Conservation (phyloP, 2,329 filamentous ascomycete genomes). For the Ustilaginoidea virens region DNA sequence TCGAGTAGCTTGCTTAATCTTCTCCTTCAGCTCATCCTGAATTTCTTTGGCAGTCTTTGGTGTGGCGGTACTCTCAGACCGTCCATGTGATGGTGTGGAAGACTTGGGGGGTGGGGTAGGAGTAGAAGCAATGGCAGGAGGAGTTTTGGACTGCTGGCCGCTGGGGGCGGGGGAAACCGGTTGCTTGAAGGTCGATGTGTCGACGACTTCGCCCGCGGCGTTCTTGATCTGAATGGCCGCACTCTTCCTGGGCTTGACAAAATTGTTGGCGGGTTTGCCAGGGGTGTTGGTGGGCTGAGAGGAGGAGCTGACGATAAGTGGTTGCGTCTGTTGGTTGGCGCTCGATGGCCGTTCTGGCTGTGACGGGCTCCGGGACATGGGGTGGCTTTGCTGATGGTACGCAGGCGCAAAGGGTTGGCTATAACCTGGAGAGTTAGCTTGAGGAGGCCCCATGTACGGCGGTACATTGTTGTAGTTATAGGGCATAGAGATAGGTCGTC, state of each 20-base stretch:
- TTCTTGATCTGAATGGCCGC: slow-evolving; percentile 75
- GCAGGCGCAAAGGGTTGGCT: slow-evolving; percentile 28
- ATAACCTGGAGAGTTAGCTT: slow-evolving; percentile 33
- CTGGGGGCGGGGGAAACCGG: slow-evolving; percentile 41
- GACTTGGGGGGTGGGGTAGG: slow-evolving; percentile 69
- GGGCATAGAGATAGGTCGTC: slow-evolving; percentile 20
- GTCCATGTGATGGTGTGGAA: slow-evolving; percentile 50
- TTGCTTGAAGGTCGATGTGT: slow-evolving; percentile 45
- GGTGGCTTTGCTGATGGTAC: slow-evolving; percentile 39
- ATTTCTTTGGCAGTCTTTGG: slow-evolving; percentile 69
- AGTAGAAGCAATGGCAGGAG: slow-evolving; percentile 57
- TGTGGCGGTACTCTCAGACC: slow-evolving; percentile 52
- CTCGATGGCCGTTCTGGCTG: slow-evolving; percentile 57
- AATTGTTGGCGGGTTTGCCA: slow-evolving; percentile 29
- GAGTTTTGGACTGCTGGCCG: slow-evolving; percentile 44
- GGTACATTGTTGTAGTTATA: slow-evolving; percentile 31
- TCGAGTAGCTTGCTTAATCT: slow-evolving; percentile 49
- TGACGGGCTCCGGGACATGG: slow-evolving; percentile 72
- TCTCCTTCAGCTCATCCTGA: slow-evolving; percentile 66
- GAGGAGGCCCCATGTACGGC: slow-evolving; percentile 31
- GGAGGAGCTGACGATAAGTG: slow-evolving; percentile 45
- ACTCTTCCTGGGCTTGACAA: slow-evolving; percentile 47
- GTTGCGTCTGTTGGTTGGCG: slow-evolving; percentile 43
- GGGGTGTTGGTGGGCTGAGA: slow-evolving; percentile 49
- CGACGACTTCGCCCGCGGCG: slow-evolving; percentile 60